phyloP scores from a whole-genome alignment of 768 basidiomycete genomes.

The Lentinula edodes region DNA sequence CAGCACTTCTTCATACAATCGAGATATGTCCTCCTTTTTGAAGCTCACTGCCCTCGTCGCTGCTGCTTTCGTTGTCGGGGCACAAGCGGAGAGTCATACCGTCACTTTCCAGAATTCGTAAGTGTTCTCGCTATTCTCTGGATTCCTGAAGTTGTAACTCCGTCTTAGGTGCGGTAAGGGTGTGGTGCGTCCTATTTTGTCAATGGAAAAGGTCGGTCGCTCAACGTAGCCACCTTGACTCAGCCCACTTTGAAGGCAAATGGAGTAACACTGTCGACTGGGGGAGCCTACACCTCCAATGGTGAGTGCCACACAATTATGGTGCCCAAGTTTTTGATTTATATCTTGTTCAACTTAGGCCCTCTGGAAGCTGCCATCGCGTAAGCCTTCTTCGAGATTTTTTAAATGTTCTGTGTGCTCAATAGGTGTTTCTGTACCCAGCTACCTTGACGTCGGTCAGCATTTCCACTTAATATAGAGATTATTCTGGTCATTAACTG shows the following conservation, averaged over 20 bases:
- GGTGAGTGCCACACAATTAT: background rate
- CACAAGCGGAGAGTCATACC: slow-evolving; percentile 2
- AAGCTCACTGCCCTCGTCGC: background rate
- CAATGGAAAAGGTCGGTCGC: background rate
- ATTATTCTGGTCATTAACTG: background rate
- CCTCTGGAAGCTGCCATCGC: slow-evolving; percentile 25
- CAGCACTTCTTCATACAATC: background rate
- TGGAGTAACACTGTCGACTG: slow-evolving; percentile 21
- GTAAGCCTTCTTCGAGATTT: slow-evolving; percentile 11
- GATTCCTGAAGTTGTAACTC: too few relatives aligned
- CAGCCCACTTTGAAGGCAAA: slow-evolving; percentile 13
- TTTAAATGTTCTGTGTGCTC: background rate
- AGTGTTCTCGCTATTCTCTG: background rate
- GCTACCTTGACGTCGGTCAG: slow-evolving; percentile 6
- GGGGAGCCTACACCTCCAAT: slow-evolving; percentile 18
- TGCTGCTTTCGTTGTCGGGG: background rate
- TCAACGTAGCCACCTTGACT: background rate
- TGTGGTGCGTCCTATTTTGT: background rate
- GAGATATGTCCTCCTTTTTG: background rate
- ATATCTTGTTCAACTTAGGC: background rate
- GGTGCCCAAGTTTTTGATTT: background rate
- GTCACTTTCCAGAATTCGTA: background rate
- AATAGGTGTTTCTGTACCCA: background rate
- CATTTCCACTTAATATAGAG: background rate
- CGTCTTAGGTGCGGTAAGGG: background rate